These are phyloP conservation scores for Mycosphaerella arachidis DNA, from an alignment of 2,329 filamentous ascomycete genomes.

Conservation along the genomic window DNA sequence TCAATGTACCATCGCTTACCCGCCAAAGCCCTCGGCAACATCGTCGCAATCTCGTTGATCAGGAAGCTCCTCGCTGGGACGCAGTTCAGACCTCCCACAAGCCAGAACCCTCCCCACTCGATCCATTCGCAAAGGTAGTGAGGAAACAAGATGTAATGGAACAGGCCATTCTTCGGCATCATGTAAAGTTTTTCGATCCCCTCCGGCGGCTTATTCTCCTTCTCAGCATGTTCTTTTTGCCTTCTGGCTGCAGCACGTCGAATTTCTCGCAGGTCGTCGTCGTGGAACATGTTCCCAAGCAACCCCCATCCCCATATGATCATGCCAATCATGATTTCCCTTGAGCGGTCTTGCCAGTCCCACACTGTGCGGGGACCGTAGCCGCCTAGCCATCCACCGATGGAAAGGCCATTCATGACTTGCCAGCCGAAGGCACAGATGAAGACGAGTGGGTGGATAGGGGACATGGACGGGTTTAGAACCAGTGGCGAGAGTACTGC, in stretches of 20 bases:
- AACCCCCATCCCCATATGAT: slow-evolving; percentile 73
- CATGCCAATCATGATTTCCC: slow-evolving; percentile 58
- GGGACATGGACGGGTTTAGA: slow-evolving; percentile 84
- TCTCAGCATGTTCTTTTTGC: slow-evolving; percentile 47
- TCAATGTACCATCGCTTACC: slow-evolving; percentile 83
- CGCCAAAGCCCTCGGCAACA: slow-evolving; percentile 79
- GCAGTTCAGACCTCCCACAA: slow-evolving; percentile 62
- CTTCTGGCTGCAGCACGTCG: slow-evolving; percentile 62
- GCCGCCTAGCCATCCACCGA: slow-evolving; percentile 77
- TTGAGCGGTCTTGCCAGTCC: slow-evolving; percentile 46
- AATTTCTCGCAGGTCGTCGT: slow-evolving; percentile 85
- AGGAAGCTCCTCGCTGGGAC: slow-evolving; percentile 76
- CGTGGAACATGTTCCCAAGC: slow-evolving; percentile 77
- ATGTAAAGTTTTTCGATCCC: slow-evolving; percentile 77
- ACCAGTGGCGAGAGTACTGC: slow-evolving; percentile 76
- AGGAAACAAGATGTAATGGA: slow-evolving; percentile 77
- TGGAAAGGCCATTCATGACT: slow-evolving; percentile 68
- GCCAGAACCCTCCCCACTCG: slow-evolving; percentile 88
- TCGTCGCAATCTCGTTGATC: slow-evolving; percentile 80
- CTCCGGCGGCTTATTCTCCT: slow-evolving; percentile 43
- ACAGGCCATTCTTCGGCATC: slow-evolving; percentile 78
- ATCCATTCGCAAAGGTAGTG: slow-evolving; percentile 97
- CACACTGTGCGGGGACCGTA: slow-evolving; percentile 64
- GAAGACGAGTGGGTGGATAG: slow-evolving; percentile 70
- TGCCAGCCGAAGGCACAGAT: slow-evolving; percentile 67